Conservation (phyloP, 257 asterid genomes). For the Solanum pennellii region DNA sequence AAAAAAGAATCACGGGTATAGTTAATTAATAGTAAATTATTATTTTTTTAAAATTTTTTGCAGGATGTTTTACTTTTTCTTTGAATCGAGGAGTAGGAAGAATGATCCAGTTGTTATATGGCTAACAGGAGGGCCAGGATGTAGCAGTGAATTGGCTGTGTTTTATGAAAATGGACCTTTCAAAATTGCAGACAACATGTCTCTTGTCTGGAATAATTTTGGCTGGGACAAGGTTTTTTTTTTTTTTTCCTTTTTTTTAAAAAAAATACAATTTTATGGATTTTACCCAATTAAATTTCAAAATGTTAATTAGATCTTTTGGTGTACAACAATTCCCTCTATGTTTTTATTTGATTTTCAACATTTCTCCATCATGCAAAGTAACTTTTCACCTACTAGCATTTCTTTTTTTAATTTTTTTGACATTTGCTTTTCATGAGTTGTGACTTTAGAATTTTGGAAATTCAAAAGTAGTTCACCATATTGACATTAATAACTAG, state of each 20-base stretch:
- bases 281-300: background rate
- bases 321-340: background rate
- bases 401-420: background rate
- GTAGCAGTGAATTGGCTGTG: conserved; percentile 64
- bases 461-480: background rate
- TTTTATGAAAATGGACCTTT: conserved; percentile 81
- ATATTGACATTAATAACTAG: background rate
- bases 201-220: conserved; percentile 62
- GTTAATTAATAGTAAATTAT: background rate
- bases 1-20: background rate
- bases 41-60: background rate
- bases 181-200: conserved; percentile 26
- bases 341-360: background rate
- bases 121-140: conserved; percentile 88
- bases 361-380: background rate
- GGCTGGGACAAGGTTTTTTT: conserved; percentile 76
- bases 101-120: conserved; percentile 61
- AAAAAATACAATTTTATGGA: no score
- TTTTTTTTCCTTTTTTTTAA: accelerated
- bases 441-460: background rate
- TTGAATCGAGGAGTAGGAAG: conserved; percentile 44
- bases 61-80: conserved; percentile 83
- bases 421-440: background rate
- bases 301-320: background rate
- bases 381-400: background rate